Conservation (phyloP, 1,284 basidiomycete species). For the Irpex lacteus region DNA sequence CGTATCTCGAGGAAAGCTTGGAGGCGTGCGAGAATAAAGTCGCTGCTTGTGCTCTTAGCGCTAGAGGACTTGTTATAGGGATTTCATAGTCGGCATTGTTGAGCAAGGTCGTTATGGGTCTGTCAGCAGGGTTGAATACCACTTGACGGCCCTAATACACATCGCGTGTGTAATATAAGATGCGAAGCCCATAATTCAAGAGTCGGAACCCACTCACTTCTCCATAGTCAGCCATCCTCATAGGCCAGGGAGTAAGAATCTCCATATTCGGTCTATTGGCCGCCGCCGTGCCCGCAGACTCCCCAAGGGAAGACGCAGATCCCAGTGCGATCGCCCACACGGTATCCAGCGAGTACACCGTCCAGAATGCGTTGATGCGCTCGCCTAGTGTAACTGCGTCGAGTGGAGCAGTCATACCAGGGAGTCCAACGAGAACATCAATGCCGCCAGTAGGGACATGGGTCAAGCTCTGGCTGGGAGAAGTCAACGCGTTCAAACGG, state of each 20-base stretch:
- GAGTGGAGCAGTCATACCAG: conserved; percentile 12
- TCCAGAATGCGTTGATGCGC: conserved; percentile 45
- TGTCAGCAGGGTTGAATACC: conserved; percentile 17
- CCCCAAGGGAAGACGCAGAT: conserved; percentile 28
- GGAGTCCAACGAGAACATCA: conserved; percentile 9
- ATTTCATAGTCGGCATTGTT: conserved; percentile 16
- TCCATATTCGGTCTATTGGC: conserved; percentile 25
- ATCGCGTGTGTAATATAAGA: no score
- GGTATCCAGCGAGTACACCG: conserved; percentile 39
- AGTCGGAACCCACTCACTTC: conserved; percentile 18
- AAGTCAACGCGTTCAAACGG: conserved; percentile 30
- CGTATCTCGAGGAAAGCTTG: conserved; percentile 23
- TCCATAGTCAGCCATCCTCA: conserved; percentile 32
- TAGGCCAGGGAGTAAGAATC: conserved; percentile 42
- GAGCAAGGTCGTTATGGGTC: conserved; percentile 28
- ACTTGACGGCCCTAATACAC: conserved; percentile 14
- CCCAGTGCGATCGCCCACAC: conserved; percentile 40
- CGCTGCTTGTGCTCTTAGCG: conserved; percentile 36
- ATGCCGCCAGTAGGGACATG: conserved; percentile 4
- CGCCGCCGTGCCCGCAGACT: conserved; percentile 17
- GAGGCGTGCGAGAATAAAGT: conserved; percentile 36
- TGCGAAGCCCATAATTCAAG: neutral
- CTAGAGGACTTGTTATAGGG: conserved; percentile 19
- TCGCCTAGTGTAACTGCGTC: conserved; percentile 41
- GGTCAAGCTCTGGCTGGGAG: conserved; percentile 11